Conservation (phyloP, 352 stramenopile species). For the Globisporangium abappressorium region DNA sequence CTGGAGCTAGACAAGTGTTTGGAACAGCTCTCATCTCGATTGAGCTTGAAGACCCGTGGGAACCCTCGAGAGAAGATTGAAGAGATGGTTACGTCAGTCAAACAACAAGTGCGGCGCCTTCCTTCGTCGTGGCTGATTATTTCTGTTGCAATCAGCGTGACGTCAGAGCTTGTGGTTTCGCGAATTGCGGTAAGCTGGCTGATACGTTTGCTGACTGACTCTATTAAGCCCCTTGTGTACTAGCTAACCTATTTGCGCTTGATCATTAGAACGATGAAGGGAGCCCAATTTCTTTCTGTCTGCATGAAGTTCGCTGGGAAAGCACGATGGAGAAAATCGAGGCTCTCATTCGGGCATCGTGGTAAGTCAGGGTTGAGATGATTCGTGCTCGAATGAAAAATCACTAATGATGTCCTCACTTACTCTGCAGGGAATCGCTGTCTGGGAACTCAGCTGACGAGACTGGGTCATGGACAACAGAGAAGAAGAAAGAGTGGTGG, state of each 20-base stretch:
- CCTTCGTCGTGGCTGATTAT: conserved; percentile 41
- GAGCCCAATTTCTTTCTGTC: conserved; percentile 46
- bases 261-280: conserved; percentile 36
- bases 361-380: conserved; percentile 26
- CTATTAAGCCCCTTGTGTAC: not conserved
- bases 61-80: conserved; percentile 14
- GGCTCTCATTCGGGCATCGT: conserved; percentile 53
- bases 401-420: not conserved
- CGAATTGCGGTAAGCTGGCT: conserved; percentile 31
- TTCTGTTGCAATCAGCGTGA: conserved; percentile 36
- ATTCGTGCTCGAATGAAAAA: not conserved
- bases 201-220: not conserved
- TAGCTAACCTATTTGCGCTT: conserved; percentile 7
- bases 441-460: conserved; percentile 57
- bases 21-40: conserved; percentile 10
- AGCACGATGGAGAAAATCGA: conserved; percentile 39
- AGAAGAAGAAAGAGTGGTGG: conserved; percentile 83
- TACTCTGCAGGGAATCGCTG: conserved; percentile 41
- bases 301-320: conserved; percentile 40
- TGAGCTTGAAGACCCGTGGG: not conserved
- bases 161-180: conserved; percentile 47
- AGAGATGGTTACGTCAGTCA: conserved; percentile 18
- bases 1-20: conserved; percentile 14
- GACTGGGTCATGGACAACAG: conserved; percentile 42
- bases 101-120: conserved; percentile 28